Base-by-base conservation (phyloP, 2,329 filamentous ascomycete species). In the Colletotrichum sojae region DNA sequence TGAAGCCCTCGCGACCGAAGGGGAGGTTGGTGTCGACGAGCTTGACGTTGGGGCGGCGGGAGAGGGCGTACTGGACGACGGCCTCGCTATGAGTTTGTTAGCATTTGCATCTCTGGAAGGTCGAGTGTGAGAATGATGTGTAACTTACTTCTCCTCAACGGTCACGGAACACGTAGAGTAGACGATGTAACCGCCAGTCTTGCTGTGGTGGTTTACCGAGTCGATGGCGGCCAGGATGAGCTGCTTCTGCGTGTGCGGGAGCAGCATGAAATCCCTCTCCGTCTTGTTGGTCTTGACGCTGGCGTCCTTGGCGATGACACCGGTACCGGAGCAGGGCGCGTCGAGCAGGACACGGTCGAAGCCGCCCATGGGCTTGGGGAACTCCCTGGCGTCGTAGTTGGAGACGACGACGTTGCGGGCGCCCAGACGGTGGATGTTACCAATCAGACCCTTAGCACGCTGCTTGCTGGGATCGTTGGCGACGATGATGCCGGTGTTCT, bases 211-310 rank as follows among this genome's bases (percentile, higher is more conserved):
- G 79, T 98, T 94, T 16, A 97, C 94, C 0, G 94, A 97, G 83
- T 99, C 96, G 72, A 99, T 97, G 56, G 96, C 96, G 8, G 94
- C 90, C 31, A 99, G 89, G 13, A 99, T 85, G 64, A 99, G 88
- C 82, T 98, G 95, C 81, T 98, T 98, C 82, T 99, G 96, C 69
- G 94, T 89, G 81, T 99, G 96, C 0, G 96, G 95, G 60, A 99
- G 89, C 76, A 92, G 90, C 80, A 98, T 71, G 84, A 99, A 99
- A 81, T 99, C 96, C 73, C 91, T 92, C 78, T 97, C 94, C 12
- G 93, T 97, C 86, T 98, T 98, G 86, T 98, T 98, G 25, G 95
- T 98, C 88, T 99, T 99, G 74, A 99, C 94, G 73, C 92, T 94
- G 39, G 95, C 90, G 81, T 99, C 96, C 84, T 99, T 99, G 72